Percentiles rank a stretch among this genome's conserved stretches.
These are phyloP conservation scores for Saururus chinensis DNA, from an alignment of 164 flowering plant species.

Conservation along the genomic window DNA sequence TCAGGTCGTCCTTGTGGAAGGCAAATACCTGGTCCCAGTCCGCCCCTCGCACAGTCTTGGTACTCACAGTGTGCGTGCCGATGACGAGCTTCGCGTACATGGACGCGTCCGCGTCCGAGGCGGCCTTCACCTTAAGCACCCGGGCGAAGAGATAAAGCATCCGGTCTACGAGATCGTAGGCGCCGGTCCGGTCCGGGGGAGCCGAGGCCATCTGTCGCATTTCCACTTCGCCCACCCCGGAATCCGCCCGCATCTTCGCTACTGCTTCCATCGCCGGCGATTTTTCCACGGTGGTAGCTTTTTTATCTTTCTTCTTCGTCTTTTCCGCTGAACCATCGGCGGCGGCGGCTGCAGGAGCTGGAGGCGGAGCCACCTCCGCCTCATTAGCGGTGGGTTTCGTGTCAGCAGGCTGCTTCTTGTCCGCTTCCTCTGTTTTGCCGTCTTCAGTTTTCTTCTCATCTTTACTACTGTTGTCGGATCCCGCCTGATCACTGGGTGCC, in stretches of 20 bases:
- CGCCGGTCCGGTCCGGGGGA: slow-evolving; percentile 13
- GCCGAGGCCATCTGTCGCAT: slow-evolving; percentile 21
- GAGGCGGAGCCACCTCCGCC: neutral
- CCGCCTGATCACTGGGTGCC: slow-evolving; percentile 5
- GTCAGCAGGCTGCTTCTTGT: slow-evolving; percentile 14
- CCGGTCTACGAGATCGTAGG: slow-evolving; percentile 69
- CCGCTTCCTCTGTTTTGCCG: slow-evolving; percentile 14
- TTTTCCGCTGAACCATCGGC: slow-evolving; percentile 12
- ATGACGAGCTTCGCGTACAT: slow-evolving; percentile 59
- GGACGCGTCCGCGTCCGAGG: slow-evolving; percentile 9
- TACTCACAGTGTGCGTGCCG: slow-evolving; percentile 66
- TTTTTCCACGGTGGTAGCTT: too few relatives aligned
- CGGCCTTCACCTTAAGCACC: slow-evolving; percentile 52
- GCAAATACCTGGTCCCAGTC: slow-evolving; percentile 97
- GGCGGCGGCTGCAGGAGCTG: slow-evolving; percentile 4
- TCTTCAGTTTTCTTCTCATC: slow-evolving; percentile 10
- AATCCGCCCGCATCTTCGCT: slow-evolving; percentile 2
- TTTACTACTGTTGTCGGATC: neutral
- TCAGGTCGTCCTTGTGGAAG: slow-evolving; percentile 65
- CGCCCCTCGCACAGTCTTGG: slow-evolving; percentile 37
- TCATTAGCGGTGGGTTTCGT: neutral
- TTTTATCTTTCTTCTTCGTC: slow-evolving; percentile 7
- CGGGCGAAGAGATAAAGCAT: slow-evolving; percentile 80
- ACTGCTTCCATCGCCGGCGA: too few relatives aligned
- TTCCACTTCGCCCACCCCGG: slow-evolving; percentile 27